Conservation (phyloP, 73 alveolate genomes). For the Stentor roeselii region DNA sequence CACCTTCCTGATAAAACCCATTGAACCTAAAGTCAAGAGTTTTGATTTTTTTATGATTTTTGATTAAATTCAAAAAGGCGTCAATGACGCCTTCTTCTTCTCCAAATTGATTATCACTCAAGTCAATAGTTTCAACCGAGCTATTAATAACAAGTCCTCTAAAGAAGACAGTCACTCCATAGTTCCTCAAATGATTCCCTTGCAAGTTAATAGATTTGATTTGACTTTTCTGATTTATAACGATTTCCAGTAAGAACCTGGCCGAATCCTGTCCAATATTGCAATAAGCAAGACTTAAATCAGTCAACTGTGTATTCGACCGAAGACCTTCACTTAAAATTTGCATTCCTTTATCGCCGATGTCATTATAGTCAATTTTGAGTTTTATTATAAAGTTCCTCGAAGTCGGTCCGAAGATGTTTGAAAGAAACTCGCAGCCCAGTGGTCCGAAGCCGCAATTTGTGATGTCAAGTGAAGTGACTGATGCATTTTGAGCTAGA, state of each 20-base stretch:
- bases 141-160: slow-evolving; percentile 51
- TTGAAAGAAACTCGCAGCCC: slow-evolving; percentile 62
- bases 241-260: slow-evolving; percentile 57
- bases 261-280: slow-evolving; percentile 56
- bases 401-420: slow-evolving; percentile 39
- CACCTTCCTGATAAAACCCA: slow-evolving; percentile 46
- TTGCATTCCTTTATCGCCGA: slow-evolving; percentile 59
- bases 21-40: slow-evolving; percentile 52
- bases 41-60: slow-evolving; percentile 35
- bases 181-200: slow-evolving; percentile 68
- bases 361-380: slow-evolving; percentile 64
- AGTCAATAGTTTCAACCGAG: slow-evolving; percentile 39
- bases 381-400: slow-evolving; percentile 35
- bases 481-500: slow-evolving; percentile 32
- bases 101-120: slow-evolving; percentile 71
- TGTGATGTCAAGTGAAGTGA: slow-evolving; percentile 44
- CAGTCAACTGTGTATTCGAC: slow-evolving; percentile 38
- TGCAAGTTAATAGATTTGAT: slow-evolving; percentile 48
- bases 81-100: slow-evolving; percentile 57
- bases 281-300: slow-evolving; percentile 59
- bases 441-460: slow-evolving; percentile 55
- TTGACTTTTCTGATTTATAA: slow-evolving; percentile 41
- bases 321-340: slow-evolving; percentile 53
- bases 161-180: slow-evolving; percentile 54
- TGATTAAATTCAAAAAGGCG: slow-evolving; percentile 45